Evolutionary conservation across 1,139 yeast species (phyloP), one percentile per base, ranked within the genome.

Genomic region (Pichia sp.): DNA sequence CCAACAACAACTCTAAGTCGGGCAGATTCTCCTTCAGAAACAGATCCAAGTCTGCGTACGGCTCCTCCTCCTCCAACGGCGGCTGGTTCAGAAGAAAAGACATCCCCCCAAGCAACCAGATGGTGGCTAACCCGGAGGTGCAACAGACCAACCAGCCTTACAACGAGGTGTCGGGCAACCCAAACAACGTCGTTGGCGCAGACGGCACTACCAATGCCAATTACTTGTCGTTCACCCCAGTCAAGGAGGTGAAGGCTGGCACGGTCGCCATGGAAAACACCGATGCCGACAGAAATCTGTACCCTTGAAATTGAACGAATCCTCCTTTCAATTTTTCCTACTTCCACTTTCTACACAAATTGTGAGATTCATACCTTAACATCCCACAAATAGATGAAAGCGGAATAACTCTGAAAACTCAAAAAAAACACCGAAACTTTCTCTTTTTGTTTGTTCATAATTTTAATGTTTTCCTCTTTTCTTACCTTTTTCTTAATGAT

Each of bases 11-110:
- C 4, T 7, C 19, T 3, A n/a, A 16, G 41, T 13, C 16, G 19
- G 41, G 41, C 41, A 38, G 41, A 7, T 47, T 34, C 16, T 32
- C 41, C 15, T 47, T 47, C 19, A 47, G 43, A 34, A 47, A 19
- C 7, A 47, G 30, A 19, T 8, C n/a, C 29, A 36, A 8, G n/a
- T 45, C 44, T n/a, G 31, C 54, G 30, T 44, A 48, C 23, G 19
- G 40, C 42, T 26, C 43, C 6, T 45, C 34, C 15, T 32, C 16
- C 26, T 23, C 26, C 26, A 45, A 45, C 29, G 45, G 49, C n/a
- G 51, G 53, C 19, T 56, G 58, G 58, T 56, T 45, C n/a, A 50
- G 50, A 30, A 51, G 57, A 47, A 48, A 49, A n/a, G 54, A 54
- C 31, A 47, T 50, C 13, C 52, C 57, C 7, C 50, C 51, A 16